phyloP scores from a whole-genome alignment of 2,329 filamentous ascomycete genomes.

The Beauveria scarabaeidicola region DNA sequence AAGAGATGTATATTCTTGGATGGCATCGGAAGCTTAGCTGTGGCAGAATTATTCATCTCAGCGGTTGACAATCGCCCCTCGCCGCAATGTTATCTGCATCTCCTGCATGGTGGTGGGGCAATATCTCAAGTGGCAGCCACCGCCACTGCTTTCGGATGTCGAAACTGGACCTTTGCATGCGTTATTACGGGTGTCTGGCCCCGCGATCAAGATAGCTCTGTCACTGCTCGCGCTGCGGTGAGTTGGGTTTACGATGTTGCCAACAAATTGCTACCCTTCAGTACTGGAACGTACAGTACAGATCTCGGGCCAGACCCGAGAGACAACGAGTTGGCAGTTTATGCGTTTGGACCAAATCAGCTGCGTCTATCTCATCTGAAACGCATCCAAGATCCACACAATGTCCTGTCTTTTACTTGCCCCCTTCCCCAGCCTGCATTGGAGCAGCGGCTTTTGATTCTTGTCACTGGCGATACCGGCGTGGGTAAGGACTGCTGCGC shows the following conservation, averaged over 20 bases:
- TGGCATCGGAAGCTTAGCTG: constrained; percentile 26
- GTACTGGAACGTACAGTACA: constrained; percentile 46
- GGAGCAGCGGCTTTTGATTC: constrained; percentile 41
- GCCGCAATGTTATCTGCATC: constrained; percentile 50
- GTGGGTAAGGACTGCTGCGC: constrained; percentile 56
- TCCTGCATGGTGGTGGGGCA: constrained; percentile 51
- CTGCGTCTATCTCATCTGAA: constrained; percentile 44
- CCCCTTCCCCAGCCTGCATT: constrained; percentile 31
- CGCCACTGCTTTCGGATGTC: constrained; percentile 52
- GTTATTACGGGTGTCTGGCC: constrained; percentile 55
- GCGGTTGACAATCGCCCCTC: constrained; percentile 42
- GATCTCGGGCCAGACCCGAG: constrained; percentile 56
- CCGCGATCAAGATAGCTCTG: constrained; percentile 41
- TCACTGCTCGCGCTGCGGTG: constrained; percentile 28
- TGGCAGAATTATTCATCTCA: constrained; percentile 30
- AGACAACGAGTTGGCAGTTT: constrained; percentile 40
- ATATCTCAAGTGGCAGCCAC: constrained; percentile 34
- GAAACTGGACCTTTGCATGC: constrained; percentile 57
- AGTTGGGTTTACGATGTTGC: constrained; percentile 50
- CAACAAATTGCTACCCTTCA: constrained; percentile 37
- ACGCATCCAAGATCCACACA: constrained; percentile 35
- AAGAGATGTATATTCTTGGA: constrained; percentile 55
- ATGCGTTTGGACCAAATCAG: constrained; percentile 49
- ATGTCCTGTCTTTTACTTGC: constrained; percentile 47
- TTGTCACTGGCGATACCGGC: constrained; percentile 47